A percentile compares a stretch with the other conserved stretches of the same genome.
phyloP scores from a whole-genome alignment of 192 early-diverging fungal species.

The Glomus cerebriforme region DNA sequence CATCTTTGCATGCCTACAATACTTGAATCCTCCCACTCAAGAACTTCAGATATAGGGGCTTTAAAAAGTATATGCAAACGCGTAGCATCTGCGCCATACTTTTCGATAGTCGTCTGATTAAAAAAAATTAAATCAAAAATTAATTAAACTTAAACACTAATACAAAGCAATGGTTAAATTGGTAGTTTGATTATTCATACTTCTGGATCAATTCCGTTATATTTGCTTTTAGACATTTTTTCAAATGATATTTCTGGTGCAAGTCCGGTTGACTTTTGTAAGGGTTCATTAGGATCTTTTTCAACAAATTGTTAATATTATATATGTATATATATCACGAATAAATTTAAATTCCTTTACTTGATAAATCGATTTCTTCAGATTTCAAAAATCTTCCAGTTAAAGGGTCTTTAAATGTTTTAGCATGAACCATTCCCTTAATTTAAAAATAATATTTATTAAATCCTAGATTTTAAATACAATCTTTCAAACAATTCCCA shows the following conservation, averaged over 20 bases:
- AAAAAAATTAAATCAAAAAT: background rate
- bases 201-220: constrained; percentile 88
- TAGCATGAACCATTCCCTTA: constrained; percentile 91
- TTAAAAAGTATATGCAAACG: constrained; percentile 85
- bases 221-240: constrained; percentile 98
- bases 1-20: constrained; percentile 94
- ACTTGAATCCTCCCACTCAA: constrained; percentile 89
- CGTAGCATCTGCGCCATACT: constrained; percentile 82
- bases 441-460: constrained; percentile 20
- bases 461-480: background rate
- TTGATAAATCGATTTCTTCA: constrained; percentile 65
- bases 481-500: background rate
- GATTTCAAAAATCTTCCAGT: constrained; percentile 77
- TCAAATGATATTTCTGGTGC: constrained; percentile 67
- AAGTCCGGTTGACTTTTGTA: constrained; percentile 64
- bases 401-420: constrained; percentile 75
- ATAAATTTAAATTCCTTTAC: constrained; percentile 38
- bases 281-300: constrained; percentile 47
- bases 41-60: constrained; percentile 84
- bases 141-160: no score
- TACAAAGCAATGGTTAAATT: no score
- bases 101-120: constrained; percentile 51
- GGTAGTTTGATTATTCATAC: constrained; percentile 39
- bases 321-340: background rate
- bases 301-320: background rate